Evolutionary conservation across 1,284 basidiomycete species (phyloP).

Genomic region (Malassezia dermatis): DNA sequence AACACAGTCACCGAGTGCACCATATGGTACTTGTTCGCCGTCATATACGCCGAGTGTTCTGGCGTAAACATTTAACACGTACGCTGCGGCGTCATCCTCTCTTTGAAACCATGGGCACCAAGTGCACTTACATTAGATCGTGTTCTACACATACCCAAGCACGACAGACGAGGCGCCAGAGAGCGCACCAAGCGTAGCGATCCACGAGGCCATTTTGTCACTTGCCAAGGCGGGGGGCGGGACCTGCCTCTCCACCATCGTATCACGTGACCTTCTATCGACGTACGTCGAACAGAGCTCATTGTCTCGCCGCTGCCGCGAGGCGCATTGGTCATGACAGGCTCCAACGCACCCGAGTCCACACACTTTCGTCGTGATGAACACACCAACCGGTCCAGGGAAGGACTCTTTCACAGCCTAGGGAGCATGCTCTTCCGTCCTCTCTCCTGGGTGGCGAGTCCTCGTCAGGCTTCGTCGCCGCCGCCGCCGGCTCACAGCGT

Average conservation of each 20-base stretch:
- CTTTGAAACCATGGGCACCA: conserved; percentile 40
- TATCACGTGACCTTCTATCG: background rate
- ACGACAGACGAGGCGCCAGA: conserved; percentile 14
- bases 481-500: background rate
- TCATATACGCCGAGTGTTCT: conserved; percentile 39
- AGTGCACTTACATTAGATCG: conserved; percentile 22
- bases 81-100: conserved; percentile 34
- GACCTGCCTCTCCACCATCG: background rate
- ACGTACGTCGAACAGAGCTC: background rate
- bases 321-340: background rate
- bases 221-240: background rate
- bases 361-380: background rate
- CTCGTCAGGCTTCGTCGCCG: background rate
- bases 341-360: background rate
- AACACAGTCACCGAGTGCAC: conserved; percentile 41
- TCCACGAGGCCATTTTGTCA: conserved; percentile 8
- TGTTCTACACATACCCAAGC: conserved; percentile 7
- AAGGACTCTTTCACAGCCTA: conserved; percentile 10
- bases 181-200: conserved; percentile 1
- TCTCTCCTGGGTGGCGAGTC: conserved; percentile 3
- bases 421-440: conserved; percentile 6
- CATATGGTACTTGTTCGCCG: conserved; percentile 40
- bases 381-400: background rate
- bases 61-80: conserved; percentile 4
- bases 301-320: background rate